Evolutionary conservation across 139 green algal species (phyloP).

Genomic region (Coccomyxa sp.): DNA sequence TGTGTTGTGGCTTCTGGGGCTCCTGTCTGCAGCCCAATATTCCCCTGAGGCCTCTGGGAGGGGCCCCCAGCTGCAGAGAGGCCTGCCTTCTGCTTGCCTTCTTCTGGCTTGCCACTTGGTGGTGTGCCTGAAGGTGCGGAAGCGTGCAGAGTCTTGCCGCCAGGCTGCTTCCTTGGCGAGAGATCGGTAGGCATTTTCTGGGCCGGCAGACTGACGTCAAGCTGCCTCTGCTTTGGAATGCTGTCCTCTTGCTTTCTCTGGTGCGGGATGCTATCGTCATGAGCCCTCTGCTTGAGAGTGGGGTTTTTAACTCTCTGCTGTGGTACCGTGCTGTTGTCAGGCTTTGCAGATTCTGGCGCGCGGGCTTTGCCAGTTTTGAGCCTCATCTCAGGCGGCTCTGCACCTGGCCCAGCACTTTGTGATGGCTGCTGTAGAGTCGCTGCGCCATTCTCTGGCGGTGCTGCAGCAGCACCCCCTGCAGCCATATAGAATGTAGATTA

Average conservation of each 20-base stretch:
- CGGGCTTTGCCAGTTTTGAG: too few species aligned
- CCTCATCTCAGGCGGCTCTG: too few species aligned
- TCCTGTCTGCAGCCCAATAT: neutral
- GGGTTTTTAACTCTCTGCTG: too few species aligned
- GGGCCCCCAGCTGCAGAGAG: neutral
- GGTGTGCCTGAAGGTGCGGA: neutral
- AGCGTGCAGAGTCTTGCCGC: too few species aligned
- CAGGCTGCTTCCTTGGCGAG: neutral
- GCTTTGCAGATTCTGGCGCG: too few species aligned
- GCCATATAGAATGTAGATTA: too few species aligned
- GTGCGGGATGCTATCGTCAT: neutral
- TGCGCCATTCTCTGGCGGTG: too few species aligned
- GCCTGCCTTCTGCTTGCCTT: neutral
- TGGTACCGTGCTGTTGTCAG: too few species aligned
- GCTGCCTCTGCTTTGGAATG: neutral
- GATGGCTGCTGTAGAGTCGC: too few species aligned
- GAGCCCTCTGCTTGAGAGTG: neutral
- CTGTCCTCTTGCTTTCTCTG: neutral
- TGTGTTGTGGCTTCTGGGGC: neutral
- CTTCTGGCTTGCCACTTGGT: neutral
- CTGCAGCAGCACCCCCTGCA: too few species aligned
- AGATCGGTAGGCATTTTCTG: neutral
- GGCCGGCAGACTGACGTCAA: neutral
- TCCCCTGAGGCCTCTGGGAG: neutral
- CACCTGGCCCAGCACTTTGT: too few species aligned